phyloP scores from a whole-genome alignment of 108 stramenopile genomes.

The Stephanodiscus triporus region DNA sequence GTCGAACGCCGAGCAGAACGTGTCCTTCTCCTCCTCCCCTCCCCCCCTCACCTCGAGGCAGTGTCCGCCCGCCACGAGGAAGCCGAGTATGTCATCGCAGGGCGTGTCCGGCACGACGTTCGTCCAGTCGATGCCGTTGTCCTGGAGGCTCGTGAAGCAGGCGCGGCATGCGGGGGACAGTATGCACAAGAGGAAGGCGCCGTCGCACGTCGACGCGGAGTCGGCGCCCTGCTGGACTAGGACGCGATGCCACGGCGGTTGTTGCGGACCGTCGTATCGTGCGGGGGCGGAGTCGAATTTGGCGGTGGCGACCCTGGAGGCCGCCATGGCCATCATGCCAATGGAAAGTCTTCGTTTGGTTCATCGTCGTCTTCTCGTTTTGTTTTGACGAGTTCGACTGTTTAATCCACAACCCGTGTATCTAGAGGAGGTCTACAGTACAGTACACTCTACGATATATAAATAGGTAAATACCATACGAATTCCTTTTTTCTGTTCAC shows the following conservation, averaged over 20 bases:
- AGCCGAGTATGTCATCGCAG: conserved; percentile 64
- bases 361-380: background rate
- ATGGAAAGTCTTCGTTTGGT: too few relatives aligned
- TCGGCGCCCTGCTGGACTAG: too few relatives aligned
- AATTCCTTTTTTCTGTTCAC: too few relatives aligned
- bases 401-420: too few relatives aligned
- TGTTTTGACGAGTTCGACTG: too few relatives aligned
- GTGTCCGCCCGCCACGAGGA: conserved; percentile 43
- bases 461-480: too few relatives aligned
- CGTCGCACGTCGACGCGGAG: conserved; percentile 58
- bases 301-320: conserved; percentile 16
- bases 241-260: background rate
- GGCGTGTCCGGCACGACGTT: conserved; percentile 73
- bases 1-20: conserved; percentile 80
- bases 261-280: background rate
- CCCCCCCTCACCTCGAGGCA: conserved; percentile 52
- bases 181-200: conserved; percentile 68
- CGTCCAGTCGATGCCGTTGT: conserved; percentile 78
- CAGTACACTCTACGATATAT: too few relatives aligned
- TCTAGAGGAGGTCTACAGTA: too few relatives aligned
- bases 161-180: conserved; percentile 56
- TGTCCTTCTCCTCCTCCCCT: conserved; percentile 34
- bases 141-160: conserved; percentile 72
- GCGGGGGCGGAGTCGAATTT: background rate
- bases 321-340: conserved; percentile 23